Percentiles rank a stretch among this genome's conserved stretches.
These are phyloP conservation scores for Brassica nigra DNA, from an alignment of 345 rosid species.

Conservation along the genomic window DNA sequence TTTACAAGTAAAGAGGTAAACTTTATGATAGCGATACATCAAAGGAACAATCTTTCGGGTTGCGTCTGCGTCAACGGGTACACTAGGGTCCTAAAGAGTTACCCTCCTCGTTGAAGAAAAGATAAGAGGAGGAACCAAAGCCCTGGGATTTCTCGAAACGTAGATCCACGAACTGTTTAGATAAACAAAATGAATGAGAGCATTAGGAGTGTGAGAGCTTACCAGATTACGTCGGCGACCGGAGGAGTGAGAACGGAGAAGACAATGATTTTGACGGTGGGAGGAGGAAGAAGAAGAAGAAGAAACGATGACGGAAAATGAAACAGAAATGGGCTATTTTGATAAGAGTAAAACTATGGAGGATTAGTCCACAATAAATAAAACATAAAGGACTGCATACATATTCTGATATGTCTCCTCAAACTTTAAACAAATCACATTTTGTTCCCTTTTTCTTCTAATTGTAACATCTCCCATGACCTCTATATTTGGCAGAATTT, in stretches of 20 bases:
- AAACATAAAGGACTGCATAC: not conserved
- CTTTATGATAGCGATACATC: conserved; percentile 2
- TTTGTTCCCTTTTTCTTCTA: not conserved
- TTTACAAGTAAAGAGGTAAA: conserved; percentile 9
- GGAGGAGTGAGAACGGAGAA: conserved; percentile 7
- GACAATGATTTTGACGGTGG: not conserved
- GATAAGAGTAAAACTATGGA: not conserved
- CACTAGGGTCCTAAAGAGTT: not conserved
- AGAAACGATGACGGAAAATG: not conserved
- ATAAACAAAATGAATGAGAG: not conserved
- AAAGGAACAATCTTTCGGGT: not conserved
- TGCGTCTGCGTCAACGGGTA: not conserved
- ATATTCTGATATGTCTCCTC: not conserved
- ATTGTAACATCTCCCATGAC: not conserved
- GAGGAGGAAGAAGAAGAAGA: not conserved
- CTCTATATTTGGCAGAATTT: not conserved
- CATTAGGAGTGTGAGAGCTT: not conserved
- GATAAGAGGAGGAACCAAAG: not conserved
- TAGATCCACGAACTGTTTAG: not conserved
- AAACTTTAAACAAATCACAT: not conserved
- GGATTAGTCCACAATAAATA: not conserved
- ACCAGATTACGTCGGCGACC: conserved; percentile 24
- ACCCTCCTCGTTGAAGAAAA: not conserved
- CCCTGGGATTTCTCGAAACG: not conserved
- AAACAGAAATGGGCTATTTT: conserved; percentile 1